These are phyloP conservation scores for Sideroxylon spinosum DNA, from an alignment of 179 eudicot species.

Conservation along the genomic window DNA sequence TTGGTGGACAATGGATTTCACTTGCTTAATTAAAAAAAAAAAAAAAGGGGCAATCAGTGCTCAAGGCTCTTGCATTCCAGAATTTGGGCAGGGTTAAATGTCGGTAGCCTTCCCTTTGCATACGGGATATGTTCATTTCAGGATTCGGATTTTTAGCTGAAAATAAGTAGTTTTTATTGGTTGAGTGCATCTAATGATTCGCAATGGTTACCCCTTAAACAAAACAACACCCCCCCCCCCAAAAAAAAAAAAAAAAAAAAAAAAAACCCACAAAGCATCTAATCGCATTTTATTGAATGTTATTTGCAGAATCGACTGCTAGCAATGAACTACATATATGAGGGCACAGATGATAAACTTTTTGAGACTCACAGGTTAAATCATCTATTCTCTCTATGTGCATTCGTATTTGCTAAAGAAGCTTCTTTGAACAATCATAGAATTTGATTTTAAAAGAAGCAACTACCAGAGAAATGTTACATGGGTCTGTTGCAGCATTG, in stretches of 20 bases:
- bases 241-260: too few species aligned
- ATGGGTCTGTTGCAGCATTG: neutral
- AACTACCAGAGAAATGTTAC: neutral
- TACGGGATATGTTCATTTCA: neutral
- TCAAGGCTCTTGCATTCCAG: too few species aligned
- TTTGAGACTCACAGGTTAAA: slow-evolving; percentile 90
- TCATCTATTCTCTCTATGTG: slow-evolving; percentile 12
- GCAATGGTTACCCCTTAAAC: too few species aligned
- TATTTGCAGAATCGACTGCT: slow-evolving; percentile 87
- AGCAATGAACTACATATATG: slow-evolving; percentile 97
- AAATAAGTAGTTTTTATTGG: neutral
- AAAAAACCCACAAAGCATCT: too few species aligned
- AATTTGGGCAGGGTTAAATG: too few species aligned
- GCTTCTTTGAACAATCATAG: neutral
- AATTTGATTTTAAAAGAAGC: neutral
- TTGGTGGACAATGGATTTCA: neutral
- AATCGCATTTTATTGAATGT: neutral
- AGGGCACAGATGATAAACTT: slow-evolving; percentile 86
- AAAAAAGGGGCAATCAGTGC: too few species aligned
- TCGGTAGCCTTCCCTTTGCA: neutral
- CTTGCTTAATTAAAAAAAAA: neutral
- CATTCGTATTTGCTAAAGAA: neutral
- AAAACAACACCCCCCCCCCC: too few species aligned
- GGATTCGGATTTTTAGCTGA: neutral
- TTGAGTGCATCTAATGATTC: too few species aligned